A percentile compares a stretch with the other conserved stretches of the same genome.
These are phyloP conservation scores for Naganishia antarctica DNA, from an alignment of 768 basidiomycete genomes.

Conservation along the genomic window DNA sequence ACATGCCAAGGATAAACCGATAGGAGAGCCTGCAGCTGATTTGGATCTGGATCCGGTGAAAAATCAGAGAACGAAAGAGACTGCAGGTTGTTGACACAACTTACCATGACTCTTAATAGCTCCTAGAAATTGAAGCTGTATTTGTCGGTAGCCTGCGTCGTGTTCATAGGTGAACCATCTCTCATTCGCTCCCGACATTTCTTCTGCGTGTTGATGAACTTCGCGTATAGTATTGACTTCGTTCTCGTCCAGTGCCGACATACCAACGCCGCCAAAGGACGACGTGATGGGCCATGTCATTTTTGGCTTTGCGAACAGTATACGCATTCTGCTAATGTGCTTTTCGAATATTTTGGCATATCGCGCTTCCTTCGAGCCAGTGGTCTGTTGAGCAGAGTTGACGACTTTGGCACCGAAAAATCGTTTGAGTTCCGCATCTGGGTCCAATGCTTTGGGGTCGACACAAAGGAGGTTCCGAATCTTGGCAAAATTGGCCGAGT, in stretches of 20 bases:
- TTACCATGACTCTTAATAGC: constrained; percentile 75
- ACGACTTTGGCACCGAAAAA: constrained; percentile 93
- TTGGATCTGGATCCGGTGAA: constrained; percentile 41
- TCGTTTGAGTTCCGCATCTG: constrained; percentile 81
- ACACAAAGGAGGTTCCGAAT: constrained; percentile 61
- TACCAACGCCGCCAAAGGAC: constrained; percentile 60
- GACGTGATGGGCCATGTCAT: constrained; percentile 64
- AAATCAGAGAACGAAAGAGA: not conserved
- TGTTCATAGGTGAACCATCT: constrained; percentile 89
- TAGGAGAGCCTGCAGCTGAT: constrained; percentile 65
- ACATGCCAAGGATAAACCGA: constrained; percentile 80
- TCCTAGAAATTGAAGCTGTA: constrained; percentile 73
- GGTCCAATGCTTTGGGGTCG: constrained; percentile 74
- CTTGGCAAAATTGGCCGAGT: not conserved
- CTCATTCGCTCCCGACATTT: constrained; percentile 55
- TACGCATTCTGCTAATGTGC: constrained; percentile 52
- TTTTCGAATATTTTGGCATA: constrained; percentile 29
- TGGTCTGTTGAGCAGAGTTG: constrained; percentile 36
- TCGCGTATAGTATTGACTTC: constrained; percentile 55
- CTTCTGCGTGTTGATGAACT: constrained; percentile 4
- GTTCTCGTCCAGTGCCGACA: constrained; percentile 57
- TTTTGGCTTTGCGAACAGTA: constrained; percentile 71
- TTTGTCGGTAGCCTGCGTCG: constrained; percentile 72
- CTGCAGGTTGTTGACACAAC: constrained; percentile 35
- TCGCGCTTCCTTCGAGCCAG: constrained; percentile 33